These are phyloP conservation scores for Beauveria asiatica DNA, from an alignment of 2,329 filamentous ascomycete genomes.

Conservation along the genomic window DNA sequence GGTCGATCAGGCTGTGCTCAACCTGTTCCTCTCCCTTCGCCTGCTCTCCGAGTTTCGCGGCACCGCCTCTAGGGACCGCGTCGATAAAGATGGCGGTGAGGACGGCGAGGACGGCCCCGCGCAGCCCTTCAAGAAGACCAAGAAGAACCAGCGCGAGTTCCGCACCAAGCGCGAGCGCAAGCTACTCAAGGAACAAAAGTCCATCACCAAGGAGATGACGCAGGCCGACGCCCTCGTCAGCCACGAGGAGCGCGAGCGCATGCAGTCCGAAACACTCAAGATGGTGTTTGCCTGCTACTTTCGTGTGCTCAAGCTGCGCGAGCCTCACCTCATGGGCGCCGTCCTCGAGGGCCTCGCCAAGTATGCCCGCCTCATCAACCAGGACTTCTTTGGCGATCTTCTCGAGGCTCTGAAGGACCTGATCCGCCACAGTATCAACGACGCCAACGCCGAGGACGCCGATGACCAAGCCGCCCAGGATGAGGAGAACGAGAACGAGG, in stretches of 20 bases:
- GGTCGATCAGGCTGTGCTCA: constrained; percentile 76
- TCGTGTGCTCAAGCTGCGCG: constrained; percentile 77
- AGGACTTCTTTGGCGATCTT: constrained; percentile 96
- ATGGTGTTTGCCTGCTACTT: constrained; percentile 95
- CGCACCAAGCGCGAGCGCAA: constrained; percentile 85
- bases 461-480: constrained; percentile 37
- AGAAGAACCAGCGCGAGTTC: constrained; percentile 72
- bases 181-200: constrained; percentile 73
- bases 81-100: constrained; percentile 44
- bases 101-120: constrained; percentile 14
- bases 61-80: constrained; percentile 69
- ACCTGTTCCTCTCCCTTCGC: constrained; percentile 83
- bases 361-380: constrained; percentile 95
- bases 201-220: constrained; percentile 85
- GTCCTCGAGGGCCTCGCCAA: constrained; percentile 89
- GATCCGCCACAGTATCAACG: constrained; percentile 63
- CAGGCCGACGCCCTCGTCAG: constrained; percentile 85
- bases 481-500: constrained; percentile 32
- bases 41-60: constrained; percentile 79
- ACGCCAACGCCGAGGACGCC: constrained; percentile 37
- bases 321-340: constrained; percentile 85
- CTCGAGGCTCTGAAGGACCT: constrained; percentile 91
- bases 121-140: constrained; percentile 41
- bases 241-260: constrained; percentile 85
- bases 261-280: constrained; percentile 93